These are phyloP conservation scores for Conticribra weissflogii DNA, from an alignment of 108 stramenopile genomes.

Conservation along the genomic window DNA sequence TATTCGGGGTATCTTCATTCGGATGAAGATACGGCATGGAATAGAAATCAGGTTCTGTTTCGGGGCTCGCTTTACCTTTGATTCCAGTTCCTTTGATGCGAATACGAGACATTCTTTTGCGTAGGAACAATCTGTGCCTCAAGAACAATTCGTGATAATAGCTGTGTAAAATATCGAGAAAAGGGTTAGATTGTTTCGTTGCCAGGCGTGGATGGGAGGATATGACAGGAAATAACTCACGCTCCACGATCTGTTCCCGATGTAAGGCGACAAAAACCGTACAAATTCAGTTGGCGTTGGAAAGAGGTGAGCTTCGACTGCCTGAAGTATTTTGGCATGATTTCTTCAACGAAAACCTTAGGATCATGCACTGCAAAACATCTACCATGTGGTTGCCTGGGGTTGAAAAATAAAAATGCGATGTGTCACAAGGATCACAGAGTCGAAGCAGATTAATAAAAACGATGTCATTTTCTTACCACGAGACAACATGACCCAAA, in stretches of 20 bases:
- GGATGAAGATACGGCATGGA: slow-evolving; percentile 32
- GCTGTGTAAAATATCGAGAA: too few species aligned
- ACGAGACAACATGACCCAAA: slow-evolving; percentile 61
- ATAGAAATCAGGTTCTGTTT: slow-evolving; percentile 52
- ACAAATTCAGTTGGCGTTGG: slow-evolving; percentile 89
- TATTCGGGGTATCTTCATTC: neutral
- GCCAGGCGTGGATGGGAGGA: too few species aligned
- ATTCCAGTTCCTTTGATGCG: slow-evolving; percentile 55
- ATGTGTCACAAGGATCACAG: neutral
- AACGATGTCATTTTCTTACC: slow-evolving; percentile 36
- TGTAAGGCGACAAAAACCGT: slow-evolving; percentile 71
- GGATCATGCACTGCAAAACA: slow-evolving; percentile 74
- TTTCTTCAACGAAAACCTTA: slow-evolving; percentile 63
- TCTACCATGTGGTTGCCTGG: slow-evolving; percentile 66
- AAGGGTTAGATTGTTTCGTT: too few species aligned
- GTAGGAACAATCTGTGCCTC: slow-evolving; percentile 69
- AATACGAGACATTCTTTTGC: slow-evolving; percentile 55
- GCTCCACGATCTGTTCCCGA: slow-evolving; percentile 71
- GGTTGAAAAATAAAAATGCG: neutral
- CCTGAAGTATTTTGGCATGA: slow-evolving; percentile 91
- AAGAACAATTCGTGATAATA: slow-evolving; percentile 85
- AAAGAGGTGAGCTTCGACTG: slow-evolving; percentile 86
- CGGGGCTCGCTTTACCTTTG: slow-evolving; percentile 43
- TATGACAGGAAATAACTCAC: too few species aligned
- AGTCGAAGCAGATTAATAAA: neutral